Conservation (phyloP, 495 filamentous ascomycete genomes). For the Talaromyces thailandensis region DNA sequence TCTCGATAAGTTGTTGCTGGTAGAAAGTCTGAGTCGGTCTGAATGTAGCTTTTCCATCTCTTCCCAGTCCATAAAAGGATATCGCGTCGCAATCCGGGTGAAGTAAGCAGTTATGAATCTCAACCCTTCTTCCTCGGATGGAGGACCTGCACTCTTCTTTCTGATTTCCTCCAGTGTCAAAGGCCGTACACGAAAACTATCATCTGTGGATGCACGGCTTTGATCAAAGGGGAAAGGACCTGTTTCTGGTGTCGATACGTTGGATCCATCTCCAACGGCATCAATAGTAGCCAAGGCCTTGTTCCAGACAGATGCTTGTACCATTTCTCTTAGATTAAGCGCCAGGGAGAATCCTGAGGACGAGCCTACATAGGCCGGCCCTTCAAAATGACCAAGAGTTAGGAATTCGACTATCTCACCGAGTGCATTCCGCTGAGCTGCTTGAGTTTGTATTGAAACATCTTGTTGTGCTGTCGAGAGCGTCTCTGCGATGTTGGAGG, state of each 20-base stretch:
- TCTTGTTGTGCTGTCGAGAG: neutral
- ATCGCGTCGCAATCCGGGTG: slow-evolving; percentile 26
- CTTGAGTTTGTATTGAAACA: neutral
- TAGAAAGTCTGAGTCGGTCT: slow-evolving; percentile 13
- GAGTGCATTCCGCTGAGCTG: neutral
- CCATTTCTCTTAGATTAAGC: slow-evolving; percentile 24
- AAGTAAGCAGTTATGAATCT: slow-evolving; percentile 28
- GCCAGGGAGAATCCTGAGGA: slow-evolving; percentile 29
- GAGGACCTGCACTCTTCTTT: slow-evolving; percentile 20
- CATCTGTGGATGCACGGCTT: too few species aligned
- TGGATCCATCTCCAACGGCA: neutral
- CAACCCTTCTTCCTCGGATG: slow-evolving; percentile 23
- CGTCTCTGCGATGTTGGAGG: neutral
- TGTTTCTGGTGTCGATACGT: slow-evolving; percentile 13
- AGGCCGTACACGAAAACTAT: slow-evolving; percentile 6
- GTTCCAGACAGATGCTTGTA: slow-evolving; percentile 25
- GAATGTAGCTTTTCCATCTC: slow-evolving; percentile 27
- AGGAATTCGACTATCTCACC: slow-evolving; percentile 12
- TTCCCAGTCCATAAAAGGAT: slow-evolving; percentile 28
- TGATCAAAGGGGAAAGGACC: neutral
- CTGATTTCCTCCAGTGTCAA: slow-evolving; percentile 10
- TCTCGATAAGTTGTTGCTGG: slow-evolving; percentile 9
- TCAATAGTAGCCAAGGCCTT: slow-evolving; percentile 16
- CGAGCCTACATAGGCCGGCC: slow-evolving; percentile 26
- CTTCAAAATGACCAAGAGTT: slow-evolving; percentile 18